Conservation (phyloP, 345 rosid genomes). For the Aquilaria sinensis region DNA sequence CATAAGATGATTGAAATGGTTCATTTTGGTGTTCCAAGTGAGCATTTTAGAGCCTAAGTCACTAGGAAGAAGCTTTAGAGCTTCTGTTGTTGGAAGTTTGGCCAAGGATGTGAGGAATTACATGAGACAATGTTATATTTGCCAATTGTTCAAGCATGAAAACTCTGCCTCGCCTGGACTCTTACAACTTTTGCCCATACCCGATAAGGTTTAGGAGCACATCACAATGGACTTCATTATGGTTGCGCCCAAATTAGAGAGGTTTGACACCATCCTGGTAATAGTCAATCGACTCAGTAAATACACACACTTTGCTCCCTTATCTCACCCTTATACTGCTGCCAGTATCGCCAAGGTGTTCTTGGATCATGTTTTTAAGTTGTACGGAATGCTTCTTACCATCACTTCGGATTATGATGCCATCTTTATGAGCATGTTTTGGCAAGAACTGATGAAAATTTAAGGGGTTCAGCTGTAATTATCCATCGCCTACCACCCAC, state of each 20-base stretch:
- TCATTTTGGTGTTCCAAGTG: too few relatives aligned
- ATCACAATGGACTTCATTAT: too few relatives aligned
- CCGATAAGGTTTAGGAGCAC: too few relatives aligned
- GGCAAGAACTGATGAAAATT: background rate
- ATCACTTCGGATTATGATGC: background rate
- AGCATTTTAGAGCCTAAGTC: too few relatives aligned
- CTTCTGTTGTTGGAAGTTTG: background rate
- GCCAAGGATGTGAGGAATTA: background rate
- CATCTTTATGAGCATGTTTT: background rate
- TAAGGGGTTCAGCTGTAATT: background rate
- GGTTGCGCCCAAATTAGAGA: too few relatives aligned
- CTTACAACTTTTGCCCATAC: too few relatives aligned
- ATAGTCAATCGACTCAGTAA: background rate
- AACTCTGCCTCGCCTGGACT: too few relatives aligned
- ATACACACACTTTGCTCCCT: background rate
- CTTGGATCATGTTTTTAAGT: too few relatives aligned
- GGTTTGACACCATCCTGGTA: too few relatives aligned
- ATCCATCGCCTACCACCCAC: background rate
- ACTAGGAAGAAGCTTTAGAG: too few relatives aligned
- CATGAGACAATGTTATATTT: background rate
- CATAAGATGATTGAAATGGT: too few relatives aligned
- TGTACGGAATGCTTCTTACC: too few relatives aligned
- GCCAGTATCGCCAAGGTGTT: background rate
- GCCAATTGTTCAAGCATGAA: conserved; percentile 1
- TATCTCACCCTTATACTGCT: background rate